Base-by-base conservation (phyloP, 805 yeast species). In the Saturnispora quitensis region DNA sequence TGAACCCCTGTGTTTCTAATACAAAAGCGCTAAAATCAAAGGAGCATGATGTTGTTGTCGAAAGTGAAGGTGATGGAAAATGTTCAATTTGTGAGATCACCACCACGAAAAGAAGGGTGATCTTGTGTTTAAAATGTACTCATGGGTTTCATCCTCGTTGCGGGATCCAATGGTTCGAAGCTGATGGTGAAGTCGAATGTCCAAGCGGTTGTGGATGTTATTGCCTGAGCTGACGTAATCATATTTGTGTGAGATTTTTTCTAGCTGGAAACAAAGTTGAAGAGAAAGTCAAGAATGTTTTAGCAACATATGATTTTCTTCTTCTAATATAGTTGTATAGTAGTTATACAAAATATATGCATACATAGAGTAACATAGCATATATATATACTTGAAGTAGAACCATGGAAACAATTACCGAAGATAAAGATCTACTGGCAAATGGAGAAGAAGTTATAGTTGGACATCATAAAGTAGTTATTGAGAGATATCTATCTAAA, bases 181-280 rank as follows among this genome's bases (percentile, higher is more conserved):
- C 63, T 1, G 69, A 61, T 25, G 63, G 64, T 8, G 68, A 71
- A 52, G 56, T 56, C 0, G 86, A 84, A 59, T 88, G 96, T 66
- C 82, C 95, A 0, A 76, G 86, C 45, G 96, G 96, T 0, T 89
- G 96, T 71, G 95, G 95, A 0, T 89, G 96, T 60, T 56, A 61
- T 5, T 88, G 96, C 67, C 17, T 55, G 18, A 25, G 28, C 27
- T 24, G 46, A 43, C 42, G 42, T 38, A 38, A 38, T 38, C 25
- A 10, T 10, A 10, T 38, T 31, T 31, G 34, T 31, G 34, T 31
- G 34, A 31, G 34, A 31, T 31, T 31, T 31, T 31, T 31, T 31
- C n/a, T 31, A 31, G 34, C 15, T 31, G 34, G 34, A 13, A 31
- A 10, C 13, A 31, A 31, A 31, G 34, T 31, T 31, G 34, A 38